Conservation (phyloP, 805 yeast genomes). For the Clavispora carvajalis region DNA sequence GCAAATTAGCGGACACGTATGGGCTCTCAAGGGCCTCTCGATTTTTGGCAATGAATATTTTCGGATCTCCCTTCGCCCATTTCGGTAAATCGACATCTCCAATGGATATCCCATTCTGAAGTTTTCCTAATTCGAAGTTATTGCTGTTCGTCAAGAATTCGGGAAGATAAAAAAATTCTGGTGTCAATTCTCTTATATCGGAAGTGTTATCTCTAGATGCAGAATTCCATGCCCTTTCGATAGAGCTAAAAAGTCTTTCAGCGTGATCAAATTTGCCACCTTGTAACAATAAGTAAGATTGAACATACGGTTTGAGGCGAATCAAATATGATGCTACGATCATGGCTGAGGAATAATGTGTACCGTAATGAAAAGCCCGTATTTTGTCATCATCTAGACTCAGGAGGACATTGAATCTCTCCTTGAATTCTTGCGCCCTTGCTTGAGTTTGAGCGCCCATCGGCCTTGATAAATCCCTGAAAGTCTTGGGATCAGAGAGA, state of each 20-base stretch:
- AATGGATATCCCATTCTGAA: slow-evolving; percentile 58
- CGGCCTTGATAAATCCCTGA: slow-evolving; percentile 76
- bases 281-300: slow-evolving; percentile 70
- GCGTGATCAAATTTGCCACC: slow-evolving; percentile 90
- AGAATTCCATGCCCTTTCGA: slow-evolving; percentile 76
- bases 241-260: slow-evolving; percentile 70
- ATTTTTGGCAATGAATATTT: slow-evolving; percentile 65
- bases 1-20: slow-evolving; percentile 69
- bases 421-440: slow-evolving; percentile 60
- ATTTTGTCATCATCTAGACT: slow-evolving; percentile 53
- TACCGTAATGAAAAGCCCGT: slow-evolving; percentile 87
- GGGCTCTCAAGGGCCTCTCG: slow-evolving; percentile 81
- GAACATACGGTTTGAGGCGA: slow-evolving; percentile 74
- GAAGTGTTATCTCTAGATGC: slow-evolving; percentile 77
- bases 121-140: slow-evolving; percentile 61
- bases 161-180: slow-evolving; percentile 80
- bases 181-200: slow-evolving; percentile 82
- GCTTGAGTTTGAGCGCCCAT: slow-evolving; percentile 80
- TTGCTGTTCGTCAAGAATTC: slow-evolving; percentile 69
- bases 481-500: slow-evolving; percentile 53
- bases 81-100: slow-evolving; percentile 68
- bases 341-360: slow-evolving; percentile 93
- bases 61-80: slow-evolving; percentile 80
- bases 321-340: slow-evolving; percentile 79
- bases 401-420: slow-evolving; percentile 65